Evolutionary conservation across 2,329 filamentous ascomycete genomes (phyloP), one percentile per base, ranked within the genome.

Genomic region (Exserohilum turcica): DNA sequence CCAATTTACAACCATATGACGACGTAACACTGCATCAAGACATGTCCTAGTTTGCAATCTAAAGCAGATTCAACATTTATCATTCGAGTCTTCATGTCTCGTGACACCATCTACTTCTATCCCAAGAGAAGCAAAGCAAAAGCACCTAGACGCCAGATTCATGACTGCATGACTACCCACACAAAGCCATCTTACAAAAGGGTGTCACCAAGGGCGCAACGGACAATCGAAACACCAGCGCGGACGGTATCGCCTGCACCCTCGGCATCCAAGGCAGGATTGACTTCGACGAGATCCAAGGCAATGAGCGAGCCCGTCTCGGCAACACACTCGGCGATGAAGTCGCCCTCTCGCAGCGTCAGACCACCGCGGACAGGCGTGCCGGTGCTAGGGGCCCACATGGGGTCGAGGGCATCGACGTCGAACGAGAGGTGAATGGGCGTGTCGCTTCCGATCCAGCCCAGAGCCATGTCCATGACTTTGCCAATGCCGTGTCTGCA

Each of bases 361-460:
- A 99, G 78, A 0, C 94, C 94, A 36, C 94, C 94, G 68, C 94
- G 85, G 28, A 99, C 94, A 0, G 94, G 92, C 3, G 94, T 97
- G 15, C 94, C 94, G 0, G 94, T 99, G 75, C 90, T 94, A 19
- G 94, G 94, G 33, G 94, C 94, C 89, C 91, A 97, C 83, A 92
- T 88, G 24, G 94, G 94, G 75, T 99, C 94, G 55, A 97, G 83
- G 19, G 92, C 94, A 75, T 99, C 94, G 63, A 99, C 91, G 73
- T 99, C 94, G 68, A 99, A 97, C 32, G 91, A 96, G 54, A 99
- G 84, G 76, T 99, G 94, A 71, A 99, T 97, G 36, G 94, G 94
- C 0, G 92, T 97, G 74, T 97, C 94, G 69, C 81, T 85, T 65
- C 94, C 94, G 63, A 97, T 96, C 80, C 97, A 92, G 28, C 88